phyloP scores from a whole-genome alignment of 257 asterid genomes.

The Ophiorrhiza pumila region DNA sequence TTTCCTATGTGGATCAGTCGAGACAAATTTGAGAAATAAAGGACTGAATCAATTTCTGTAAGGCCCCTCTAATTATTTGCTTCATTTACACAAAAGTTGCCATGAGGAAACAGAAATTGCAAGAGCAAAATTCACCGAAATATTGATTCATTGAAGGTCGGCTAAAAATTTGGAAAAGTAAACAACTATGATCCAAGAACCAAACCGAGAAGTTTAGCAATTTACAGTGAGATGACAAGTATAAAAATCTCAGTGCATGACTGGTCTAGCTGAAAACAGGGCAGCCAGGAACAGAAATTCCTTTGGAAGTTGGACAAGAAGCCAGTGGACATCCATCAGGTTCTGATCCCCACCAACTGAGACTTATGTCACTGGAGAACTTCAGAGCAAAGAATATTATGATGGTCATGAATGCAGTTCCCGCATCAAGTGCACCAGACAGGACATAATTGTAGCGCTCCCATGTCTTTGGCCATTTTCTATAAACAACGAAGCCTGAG shows the following conservation, averaged over 20 bases:
- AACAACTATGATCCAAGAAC: background rate
- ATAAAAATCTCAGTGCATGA: conserved; percentile 57
- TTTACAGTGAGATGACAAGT: background rate
- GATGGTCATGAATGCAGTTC: conserved; percentile 47
- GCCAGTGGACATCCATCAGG: conserved; percentile 53
- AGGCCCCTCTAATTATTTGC: no score
- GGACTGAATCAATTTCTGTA: no score
- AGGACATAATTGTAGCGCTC: conserved; percentile 46
- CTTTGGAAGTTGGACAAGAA: conserved; percentile 51
- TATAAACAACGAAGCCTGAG: conserved; percentile 40
- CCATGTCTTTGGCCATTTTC: conserved; percentile 46
- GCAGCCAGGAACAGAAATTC: conserved; percentile 39
- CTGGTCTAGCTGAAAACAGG: conserved; percentile 28
- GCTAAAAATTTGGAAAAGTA: background rate
- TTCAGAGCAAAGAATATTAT: conserved; percentile 34
- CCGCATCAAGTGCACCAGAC: conserved; percentile 62
- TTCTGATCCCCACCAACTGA: conserved; percentile 59
- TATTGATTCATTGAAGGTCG: no score
- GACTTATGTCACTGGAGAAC: background rate
- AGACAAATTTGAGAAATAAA: no score
- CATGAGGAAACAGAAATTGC: no score
- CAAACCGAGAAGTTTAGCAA: background rate
- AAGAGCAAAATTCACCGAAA: no score
- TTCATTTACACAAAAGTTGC: no score
- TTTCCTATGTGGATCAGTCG: no score